Evolutionary conservation across 441 rosid genomes (phyloP).

Genomic region (Croton setiger): DNA sequence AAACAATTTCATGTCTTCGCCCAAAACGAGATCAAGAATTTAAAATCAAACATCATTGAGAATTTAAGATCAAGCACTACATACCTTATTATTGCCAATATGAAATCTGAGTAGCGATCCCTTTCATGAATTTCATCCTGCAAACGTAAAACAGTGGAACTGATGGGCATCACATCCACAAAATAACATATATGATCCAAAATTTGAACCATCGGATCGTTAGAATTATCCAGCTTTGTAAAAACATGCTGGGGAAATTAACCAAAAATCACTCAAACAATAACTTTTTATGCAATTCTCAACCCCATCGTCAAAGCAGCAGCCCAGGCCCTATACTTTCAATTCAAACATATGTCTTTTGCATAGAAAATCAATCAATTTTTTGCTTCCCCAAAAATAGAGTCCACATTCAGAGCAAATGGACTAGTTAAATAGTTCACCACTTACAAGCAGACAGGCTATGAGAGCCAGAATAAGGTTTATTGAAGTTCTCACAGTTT

Average conservation of each 20-base stretch:
- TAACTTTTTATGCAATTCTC: background rate
- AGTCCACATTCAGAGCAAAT: background rate
- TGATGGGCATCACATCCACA: slow-evolving; percentile 5
- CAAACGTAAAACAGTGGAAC: slow-evolving; percentile 27
- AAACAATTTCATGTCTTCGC: background rate
- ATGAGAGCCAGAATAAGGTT: background rate
- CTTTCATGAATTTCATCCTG: slow-evolving; percentile 99
- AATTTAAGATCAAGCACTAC: slow-evolving; percentile 13
- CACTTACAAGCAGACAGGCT: background rate
- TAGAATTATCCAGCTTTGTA: background rate
- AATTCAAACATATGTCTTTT: background rate
- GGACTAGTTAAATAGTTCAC: background rate
- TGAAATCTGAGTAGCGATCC: slow-evolving; percentile 91
- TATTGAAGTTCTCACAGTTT: background rate
- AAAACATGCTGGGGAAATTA: background rate
- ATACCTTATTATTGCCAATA: slow-evolving; percentile 89
- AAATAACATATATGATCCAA: background rate
- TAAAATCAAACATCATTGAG: slow-evolving; percentile 7
- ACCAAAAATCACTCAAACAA: background rate
- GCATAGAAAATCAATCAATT: background rate
- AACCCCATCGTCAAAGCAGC: background rate
- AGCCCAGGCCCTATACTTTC: background rate
- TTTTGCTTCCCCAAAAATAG: background rate
- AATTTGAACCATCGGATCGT: background rate
- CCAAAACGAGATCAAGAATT: background rate